phyloP scores from a whole-genome alignment of 768 basidiomycete species.

The Xanthoconium purpureum region DNA sequence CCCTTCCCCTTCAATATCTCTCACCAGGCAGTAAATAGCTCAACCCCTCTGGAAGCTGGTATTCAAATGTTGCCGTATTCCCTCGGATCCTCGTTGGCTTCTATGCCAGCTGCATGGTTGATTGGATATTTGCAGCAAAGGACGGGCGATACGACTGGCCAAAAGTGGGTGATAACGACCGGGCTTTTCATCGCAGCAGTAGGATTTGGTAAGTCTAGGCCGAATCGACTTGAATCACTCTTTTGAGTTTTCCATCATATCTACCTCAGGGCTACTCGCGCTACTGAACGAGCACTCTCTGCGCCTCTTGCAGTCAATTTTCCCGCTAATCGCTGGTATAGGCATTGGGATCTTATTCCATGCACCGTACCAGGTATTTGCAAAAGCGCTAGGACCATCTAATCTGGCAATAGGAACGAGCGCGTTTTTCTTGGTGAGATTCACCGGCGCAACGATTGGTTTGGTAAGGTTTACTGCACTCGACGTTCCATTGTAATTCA shows the following conservation, averaged over 20 bases:
- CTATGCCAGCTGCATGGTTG: constrained; percentile 84
- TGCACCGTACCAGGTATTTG: constrained; percentile 80
- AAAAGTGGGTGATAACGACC: constrained; percentile 58
- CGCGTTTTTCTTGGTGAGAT: constrained; percentile 84
- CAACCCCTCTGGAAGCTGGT: constrained; percentile 70
- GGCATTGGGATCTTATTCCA: constrained; percentile 85
- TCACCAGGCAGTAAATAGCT: constrained; percentile 62
- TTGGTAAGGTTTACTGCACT: constrained; percentile 47
- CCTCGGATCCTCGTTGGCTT: constrained; percentile 79
- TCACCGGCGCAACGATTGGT: constrained; percentile 82
- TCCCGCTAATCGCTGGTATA: constrained; percentile 69
- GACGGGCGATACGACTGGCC: constrained; percentile 55
- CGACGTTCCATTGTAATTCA: constrained; percentile 8
- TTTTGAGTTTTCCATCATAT: constrained; percentile 8
- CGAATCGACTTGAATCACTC: not conserved
- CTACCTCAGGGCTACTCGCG: constrained; percentile 58
- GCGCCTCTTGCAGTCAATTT: constrained; percentile 45
- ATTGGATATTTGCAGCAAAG: constrained; percentile 64
- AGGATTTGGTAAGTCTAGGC: constrained; percentile 61
- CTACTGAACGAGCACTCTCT: constrained; percentile 54
- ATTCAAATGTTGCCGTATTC: constrained; percentile 79
- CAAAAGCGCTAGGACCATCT: constrained; percentile 56
- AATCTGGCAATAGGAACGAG: constrained; percentile 79
- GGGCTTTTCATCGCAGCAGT: constrained; percentile 65
- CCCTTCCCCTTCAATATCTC: constrained; percentile 1